These are phyloP conservation scores for Endotrypanum monterogeii DNA, from an alignment of 208 protist species.

Conservation along the genomic window DNA sequence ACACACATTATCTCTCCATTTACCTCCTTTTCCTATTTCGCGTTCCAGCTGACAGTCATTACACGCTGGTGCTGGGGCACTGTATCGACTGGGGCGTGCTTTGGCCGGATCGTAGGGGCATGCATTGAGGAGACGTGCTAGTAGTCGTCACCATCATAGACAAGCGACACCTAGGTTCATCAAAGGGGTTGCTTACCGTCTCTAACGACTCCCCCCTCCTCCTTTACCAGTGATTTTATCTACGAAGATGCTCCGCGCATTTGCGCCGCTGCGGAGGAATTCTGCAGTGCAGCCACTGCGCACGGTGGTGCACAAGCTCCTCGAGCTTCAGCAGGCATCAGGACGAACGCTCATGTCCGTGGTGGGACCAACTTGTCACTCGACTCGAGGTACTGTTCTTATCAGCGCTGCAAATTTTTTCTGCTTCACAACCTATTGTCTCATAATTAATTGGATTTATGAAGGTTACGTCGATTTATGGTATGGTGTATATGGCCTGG, in stretches of 20 bases:
- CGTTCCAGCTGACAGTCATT: not conserved
- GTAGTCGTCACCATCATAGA: not conserved
- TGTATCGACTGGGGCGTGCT: too few species aligned
- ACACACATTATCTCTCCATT: not conserved
- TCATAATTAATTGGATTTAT: conserved; percentile 86
- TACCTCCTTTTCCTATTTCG: not conserved
- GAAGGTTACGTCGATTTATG: conserved; percentile 80
- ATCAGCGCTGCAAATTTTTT: conserved; percentile 39
- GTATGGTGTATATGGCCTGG: conserved; percentile 73
- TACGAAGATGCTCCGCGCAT: conserved; percentile 22
- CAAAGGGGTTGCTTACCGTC: too few species aligned
- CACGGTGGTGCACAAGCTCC: conserved; percentile 14
- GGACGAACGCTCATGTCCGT: conserved; percentile 24
- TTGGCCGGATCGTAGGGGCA: not conserved
- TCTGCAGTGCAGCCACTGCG: conserved; percentile 3
- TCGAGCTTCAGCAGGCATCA: conserved; percentile 19
- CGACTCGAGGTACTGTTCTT: conserved; percentile 20
- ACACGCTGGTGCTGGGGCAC: not conserved
- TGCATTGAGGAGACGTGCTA: not conserved
- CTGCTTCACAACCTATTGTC: conserved; percentile 64
- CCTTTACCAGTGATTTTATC: not conserved
- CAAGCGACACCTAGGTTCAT: not conserved
- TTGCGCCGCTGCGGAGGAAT: not conserved
- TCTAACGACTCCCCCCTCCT: not conserved
- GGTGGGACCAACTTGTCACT: conserved; percentile 28